A percentile compares a stretch with the other conserved stretches of the same genome.
phyloP scores from a whole-genome alignment of 805 yeast species.

The Candida tammaniensis region DNA sequence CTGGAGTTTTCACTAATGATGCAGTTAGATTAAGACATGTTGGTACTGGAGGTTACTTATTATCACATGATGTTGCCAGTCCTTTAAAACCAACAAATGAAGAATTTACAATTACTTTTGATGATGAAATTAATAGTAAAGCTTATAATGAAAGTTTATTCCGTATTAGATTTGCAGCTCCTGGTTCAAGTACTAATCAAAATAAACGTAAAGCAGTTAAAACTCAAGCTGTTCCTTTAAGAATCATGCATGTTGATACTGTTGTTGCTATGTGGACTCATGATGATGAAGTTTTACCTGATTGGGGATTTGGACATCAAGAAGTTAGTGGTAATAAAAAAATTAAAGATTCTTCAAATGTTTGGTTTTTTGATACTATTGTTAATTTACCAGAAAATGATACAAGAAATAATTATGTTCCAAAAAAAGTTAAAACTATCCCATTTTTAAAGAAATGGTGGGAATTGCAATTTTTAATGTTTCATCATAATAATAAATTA shows the following conservation, averaged over 20 bases:
- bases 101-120: constrained; percentile 76
- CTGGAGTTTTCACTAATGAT: constrained; percentile 65
- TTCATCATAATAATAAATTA: constrained; percentile 85
- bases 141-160: constrained; percentile 72
- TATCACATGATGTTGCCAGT: constrained; percentile 95
- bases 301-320: constrained; percentile 90
- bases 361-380: constrained; percentile 77
- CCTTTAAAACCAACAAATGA: constrained; percentile 90
- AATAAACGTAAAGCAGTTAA: constrained; percentile 52
- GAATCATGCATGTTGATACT: constrained; percentile 78
- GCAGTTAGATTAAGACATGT: constrained; percentile 77
- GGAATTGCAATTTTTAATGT: constrained; percentile 87
- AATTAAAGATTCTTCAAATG: constrained; percentile 59
- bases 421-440: constrained; percentile 57
- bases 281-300: constrained; percentile 79
- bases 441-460: constrained; percentile 86
- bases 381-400: constrained; percentile 53
- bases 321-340: constrained; percentile 96
- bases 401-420: constrained; percentile 57
- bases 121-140: constrained; percentile 53
- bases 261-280: constrained; percentile 95
- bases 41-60: constrained; percentile 71
- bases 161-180: constrained; percentile 54
- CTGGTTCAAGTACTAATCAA: constrained; percentile 37
- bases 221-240: constrained; percentile 68